Evolutionary conservation across 2,329 filamentous ascomycete genomes (phyloP), one percentile per base, ranked within the genome.

Genomic region (Trichoderma sp.): DNA sequence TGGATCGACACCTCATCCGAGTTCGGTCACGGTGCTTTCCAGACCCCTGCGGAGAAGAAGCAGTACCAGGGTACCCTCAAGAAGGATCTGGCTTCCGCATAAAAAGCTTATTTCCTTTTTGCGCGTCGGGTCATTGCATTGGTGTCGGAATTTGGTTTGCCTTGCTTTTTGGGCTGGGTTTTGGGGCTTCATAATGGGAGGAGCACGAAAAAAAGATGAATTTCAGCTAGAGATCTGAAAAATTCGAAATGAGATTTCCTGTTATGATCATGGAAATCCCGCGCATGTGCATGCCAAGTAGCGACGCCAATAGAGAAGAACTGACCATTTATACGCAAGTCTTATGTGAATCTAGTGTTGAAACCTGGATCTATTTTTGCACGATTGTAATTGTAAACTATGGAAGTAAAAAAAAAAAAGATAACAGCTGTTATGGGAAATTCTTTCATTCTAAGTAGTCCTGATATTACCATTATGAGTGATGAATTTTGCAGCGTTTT

Each of bases 1-100:
- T 99, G 96, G 96, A 99, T 99, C 92, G 96, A 99, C 83, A 99
- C 96, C 80, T 98, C 95, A 75, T 98, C 95, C 88, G 97, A 99
- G 90, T 99, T 99, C 86, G 96, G 96, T 86, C 96, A 99, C 89
- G 96, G 96, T 91, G 95, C 94, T 82, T 99, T 97, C 94, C 96
- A 99, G 90, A 99, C 96, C 76, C 88, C 92, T 78, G 92, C 93
- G 82, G 96, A 99, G 93, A 99, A 99, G 94, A 93, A 93, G 88
- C 91, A 94, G 84, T 96, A 94, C 90, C 85, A 97, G 87, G 96
- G 96, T 88, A 97, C 94, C 73, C 94, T 99, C 93, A 99, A 99
- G 94, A 99, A 98, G 94, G 96, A 99, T 80, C 83, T 90, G 73
- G 84, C 82, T 76, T 77, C 83, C 79, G 82, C 85, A 78, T 85